Evolutionary conservation across 2,329 filamentous ascomycete genomes (phyloP), one percentile per base, ranked within the genome.

Genomic region (Paraphaeosphaeria sporulosa): DNA sequence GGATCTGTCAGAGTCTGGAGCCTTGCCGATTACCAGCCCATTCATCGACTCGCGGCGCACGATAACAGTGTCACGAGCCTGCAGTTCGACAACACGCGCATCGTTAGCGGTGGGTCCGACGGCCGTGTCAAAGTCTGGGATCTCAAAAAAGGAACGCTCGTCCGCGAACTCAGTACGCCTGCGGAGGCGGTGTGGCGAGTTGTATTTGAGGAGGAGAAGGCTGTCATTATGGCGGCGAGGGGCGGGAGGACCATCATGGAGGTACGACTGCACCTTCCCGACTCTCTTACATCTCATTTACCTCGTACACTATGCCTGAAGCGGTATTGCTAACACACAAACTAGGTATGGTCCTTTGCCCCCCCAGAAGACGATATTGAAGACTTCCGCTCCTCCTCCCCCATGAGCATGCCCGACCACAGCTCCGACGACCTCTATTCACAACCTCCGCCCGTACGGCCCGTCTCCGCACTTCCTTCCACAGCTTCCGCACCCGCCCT

Each of bases 41-140:
- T 99, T 61, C 95, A 99, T 80, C 89, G 95, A 48, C 85, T 99
- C 54, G 95, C 95, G 43, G 95, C 95, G 3, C 95, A 99, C 76
- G 95, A 99, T 78, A 99, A 99, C 78, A 97, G 94, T 76, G 95
- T 99, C 55, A 99, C 95, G 0, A 97, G 93, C 77, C 82, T 99
- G 67, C 95, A 99, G 74, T 99, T 99, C 76, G 95, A 99, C 72
- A 94, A 97, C 74, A 94, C 91, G 25, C 87, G 95, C 57, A 95
- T 99, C 61, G 94, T 99, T 58, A 97, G 93, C 74, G 95, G 95
- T 69, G 96, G 95, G 52, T 96, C 92, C 71, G 95, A 99, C 78
- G 95, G 95, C n/a, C 87, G 95, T 55, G 95, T 99, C 66, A 99
- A 98, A 80, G 94, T 99, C 57, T 99, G 95, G 95, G 94, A 97